Conservation (phyloP, 805 yeast genomes). For the Hanseniaspora jakobsenii region DNA sequence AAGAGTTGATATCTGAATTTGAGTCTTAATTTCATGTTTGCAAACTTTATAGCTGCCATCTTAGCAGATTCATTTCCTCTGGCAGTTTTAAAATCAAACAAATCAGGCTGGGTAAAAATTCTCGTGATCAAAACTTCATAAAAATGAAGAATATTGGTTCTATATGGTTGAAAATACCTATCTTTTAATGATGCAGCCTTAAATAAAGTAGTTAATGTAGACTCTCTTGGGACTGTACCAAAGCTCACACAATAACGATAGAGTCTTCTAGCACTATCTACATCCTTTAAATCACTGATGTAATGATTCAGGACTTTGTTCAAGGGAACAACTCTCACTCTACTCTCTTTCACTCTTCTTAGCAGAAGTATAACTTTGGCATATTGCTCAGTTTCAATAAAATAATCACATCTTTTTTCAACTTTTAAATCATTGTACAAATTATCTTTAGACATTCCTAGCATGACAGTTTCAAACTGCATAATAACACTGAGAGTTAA, state of each 20-base stretch:
- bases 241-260: not conserved
- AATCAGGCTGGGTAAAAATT: too few species aligned
- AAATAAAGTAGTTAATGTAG: constrained; percentile 3
- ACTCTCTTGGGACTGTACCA: not conserved
- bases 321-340: not conserved
- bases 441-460: not conserved
- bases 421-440: constrained; percentile 1
- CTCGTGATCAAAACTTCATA: too few species aligned
- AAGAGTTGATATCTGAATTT: too few species aligned
- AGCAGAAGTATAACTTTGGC: constrained; percentile 2
- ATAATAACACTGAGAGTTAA: not conserved
- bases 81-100: too few species aligned
- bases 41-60: too few species aligned
- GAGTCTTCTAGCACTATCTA: not conserved
- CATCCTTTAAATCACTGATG: not conserved
- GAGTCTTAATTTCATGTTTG: too few species aligned
- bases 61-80: too few species aligned
- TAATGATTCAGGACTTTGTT: constrained; percentile 4
- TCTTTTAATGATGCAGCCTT: too few species aligned
- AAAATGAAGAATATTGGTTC: too few species aligned
- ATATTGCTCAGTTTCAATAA: constrained; percentile 6
- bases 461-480: constrained; percentile 12
- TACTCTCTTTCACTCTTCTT: not conserved
- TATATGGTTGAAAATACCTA: too few species aligned
- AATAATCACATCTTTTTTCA: not conserved